Evolutionary conservation across 1,284 basidiomycete genomes (phyloP).

Genomic region (Stygiomarasmius scandens): DNA sequence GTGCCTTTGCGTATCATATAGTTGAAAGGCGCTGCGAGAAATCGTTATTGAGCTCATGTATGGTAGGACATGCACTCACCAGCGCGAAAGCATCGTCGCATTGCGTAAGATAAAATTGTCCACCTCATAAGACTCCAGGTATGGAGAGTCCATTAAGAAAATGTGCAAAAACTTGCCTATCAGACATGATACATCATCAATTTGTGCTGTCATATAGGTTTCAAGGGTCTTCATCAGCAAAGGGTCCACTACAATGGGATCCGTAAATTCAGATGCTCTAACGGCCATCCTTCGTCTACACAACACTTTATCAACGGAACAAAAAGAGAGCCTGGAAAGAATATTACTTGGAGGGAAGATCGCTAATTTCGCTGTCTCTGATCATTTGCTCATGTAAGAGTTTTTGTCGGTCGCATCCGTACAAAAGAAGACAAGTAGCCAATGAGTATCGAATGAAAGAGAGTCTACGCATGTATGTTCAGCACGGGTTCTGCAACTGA

Average conservation of each 20-base stretch:
- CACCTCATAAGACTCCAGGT: slow-evolving; percentile 64
- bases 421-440: slow-evolving; percentile 59
- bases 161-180: slow-evolving; percentile 65
- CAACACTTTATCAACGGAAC: too few species aligned
- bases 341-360: slow-evolving; percentile 57
- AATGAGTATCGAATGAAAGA: slow-evolving; percentile 60
- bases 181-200: slow-evolving; percentile 55
- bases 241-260: slow-evolving; percentile 60
- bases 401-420: slow-evolving; percentile 60
- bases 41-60: neutral
- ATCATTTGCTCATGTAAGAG: slow-evolving; percentile 48
- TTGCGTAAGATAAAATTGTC: slow-evolving; percentile 73
- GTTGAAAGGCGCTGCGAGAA: slow-evolving; percentile 59
- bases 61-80: slow-evolving; percentile 41
- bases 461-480: slow-evolving; percentile 30
- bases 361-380: slow-evolving; percentile 45
- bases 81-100: slow-evolving; percentile 52
- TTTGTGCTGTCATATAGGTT: slow-evolving; percentile 51
- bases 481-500: neutral
- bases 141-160: slow-evolving; percentile 58
- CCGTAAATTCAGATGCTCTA: slow-evolving; percentile 44
- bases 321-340: slow-evolving; percentile 5
- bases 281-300: slow-evolving; percentile 51
- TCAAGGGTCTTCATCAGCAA: slow-evolving; percentile 54
- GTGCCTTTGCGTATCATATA: slow-evolving; percentile 59